phyloP scores from a whole-genome alignment of 2,329 filamentous ascomycete species.

The Colletotrichum echinochloae region DNA sequence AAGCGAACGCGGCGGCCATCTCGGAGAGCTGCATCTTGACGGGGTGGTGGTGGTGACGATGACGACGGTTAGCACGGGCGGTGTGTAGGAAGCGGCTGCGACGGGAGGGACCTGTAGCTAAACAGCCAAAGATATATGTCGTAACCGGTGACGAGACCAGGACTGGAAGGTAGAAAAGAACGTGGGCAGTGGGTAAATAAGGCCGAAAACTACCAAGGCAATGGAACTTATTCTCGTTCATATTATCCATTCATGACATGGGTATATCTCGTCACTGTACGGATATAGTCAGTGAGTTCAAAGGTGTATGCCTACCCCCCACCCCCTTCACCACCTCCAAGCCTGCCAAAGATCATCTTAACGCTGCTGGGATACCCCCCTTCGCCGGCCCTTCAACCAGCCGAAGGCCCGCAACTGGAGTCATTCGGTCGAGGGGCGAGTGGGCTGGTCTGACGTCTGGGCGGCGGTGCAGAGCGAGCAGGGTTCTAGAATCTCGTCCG shows the following conservation, averaged over 20 bases:
- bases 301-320: too few relatives aligned
- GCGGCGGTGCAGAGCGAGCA: background rate
- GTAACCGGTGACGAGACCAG: background rate
- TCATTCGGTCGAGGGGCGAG: background rate
- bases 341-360: background rate
- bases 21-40: background rate
- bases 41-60: background rate
- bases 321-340: background rate
- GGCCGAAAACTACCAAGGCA: background rate
- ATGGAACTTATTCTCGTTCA: background rate
- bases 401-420: background rate
- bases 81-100: background rate
- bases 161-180: background rate
- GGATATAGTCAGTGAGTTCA: too few relatives aligned
- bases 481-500: background rate
- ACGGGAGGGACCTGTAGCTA: background rate
- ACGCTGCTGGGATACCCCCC: background rate
- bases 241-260: background rate
- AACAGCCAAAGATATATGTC: background rate
- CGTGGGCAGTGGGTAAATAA: background rate
- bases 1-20: background rate
- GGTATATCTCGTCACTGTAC: too few relatives aligned
- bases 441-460: background rate
- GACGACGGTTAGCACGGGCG: background rate
- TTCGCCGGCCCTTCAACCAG: accelerated